Evolutionary conservation across 768 basidiomycete genomes (phyloP), one percentile per base, ranked within the genome.

Genomic region (Leccinum disarticulatum): DNA sequence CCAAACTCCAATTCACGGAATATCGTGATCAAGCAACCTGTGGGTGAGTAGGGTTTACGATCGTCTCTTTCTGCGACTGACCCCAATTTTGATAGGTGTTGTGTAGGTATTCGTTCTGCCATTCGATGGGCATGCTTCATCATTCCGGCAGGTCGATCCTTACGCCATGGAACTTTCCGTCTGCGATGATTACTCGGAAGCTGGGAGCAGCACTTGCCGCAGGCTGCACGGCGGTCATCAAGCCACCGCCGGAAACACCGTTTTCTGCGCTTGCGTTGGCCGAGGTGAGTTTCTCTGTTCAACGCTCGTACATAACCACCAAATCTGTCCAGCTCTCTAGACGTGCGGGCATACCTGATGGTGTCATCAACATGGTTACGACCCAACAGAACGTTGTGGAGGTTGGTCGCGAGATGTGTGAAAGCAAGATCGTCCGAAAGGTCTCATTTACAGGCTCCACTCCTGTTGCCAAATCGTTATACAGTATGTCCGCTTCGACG

Each of bases 141-240:
- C 30, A 65, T 35, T 31, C 27, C 31, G 49, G 11, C 63, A 93
- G 91, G 9, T 87, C 88, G 6, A 90, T 93, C 63, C 64, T 92
- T 46, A 91, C 90, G 1, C 90, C 90, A 36, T 91, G 91, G 92
- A 95, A 97, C 74, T 98, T 97, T 77, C 95, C 95, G 2, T 93
- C 90, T 27, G 92, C 93, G 0, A 95, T 95, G 93, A 90, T 93
- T 22, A 90, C 90, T 1, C 87, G 93, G n/a, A 95, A 95, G 73
- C 77, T 94, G 15, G 92, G 86, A 28, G 85, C 93, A 30, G 93
- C 92, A 25, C 82, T 98, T 15, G 96, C 95, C 2, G 94, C 94
- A 15, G 97, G 97, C n/a, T 98, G 96, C 71, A 97, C 96, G 0
- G 82, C 87, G 0, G 95, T 99, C 51, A 87, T 98, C 73, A 98